Base-by-base conservation (phyloP, 1,284 basidiomycete genomes). In the Clitocybe nebularis region DNA sequence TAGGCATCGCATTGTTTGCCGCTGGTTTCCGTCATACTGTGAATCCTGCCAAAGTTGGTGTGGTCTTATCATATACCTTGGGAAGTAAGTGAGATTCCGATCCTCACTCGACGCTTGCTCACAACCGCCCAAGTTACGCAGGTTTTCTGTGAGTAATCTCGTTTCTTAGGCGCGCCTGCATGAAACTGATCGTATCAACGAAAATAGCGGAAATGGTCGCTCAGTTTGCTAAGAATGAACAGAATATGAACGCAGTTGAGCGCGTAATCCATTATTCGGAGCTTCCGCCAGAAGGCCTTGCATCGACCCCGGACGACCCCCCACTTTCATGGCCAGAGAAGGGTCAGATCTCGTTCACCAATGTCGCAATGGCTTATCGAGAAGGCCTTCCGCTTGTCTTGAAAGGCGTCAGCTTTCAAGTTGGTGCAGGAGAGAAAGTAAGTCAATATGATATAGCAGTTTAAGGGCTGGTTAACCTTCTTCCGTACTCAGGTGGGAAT, bases 241-340 rank as follows among this genome's bases (percentile, higher is more conserved):
- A 82, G 54, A 79, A 82, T 53, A 81, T 84, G 76, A 83, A 88
- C 55, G 77, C 81, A 1, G 81, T 86, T 2, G 84, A 87, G 49
- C 74, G 84, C 7, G 64, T 83, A 4, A 58, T 81, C 13, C 72
- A 77, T 38, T 81, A 81, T 55, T 62, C 74, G 2, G 73, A 77
- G 38, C 58, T 80, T 1, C 67, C 70, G 0, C 47, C 66, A 2
- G 80, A 81, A 54, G 74, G 69, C n/a, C 65, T 60, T 2, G 28
- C 61, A 0, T 60, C 60, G 22, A 68, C 69, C 26, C 53, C 69
- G 5, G 58, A 72, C 44, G 75, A 80, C 46, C 74, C 75, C 13
- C 75, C 79, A 1, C 54, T 72, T 0, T 65, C 72, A 5, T 93
- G 89, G 89, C 89, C 89, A 0, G 60, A 68, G 0, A 60, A 69